Evolutionary conservation across 192 early-diverging fungal genomes (phyloP).

Genomic region (Backusella mclennaniae): DNA sequence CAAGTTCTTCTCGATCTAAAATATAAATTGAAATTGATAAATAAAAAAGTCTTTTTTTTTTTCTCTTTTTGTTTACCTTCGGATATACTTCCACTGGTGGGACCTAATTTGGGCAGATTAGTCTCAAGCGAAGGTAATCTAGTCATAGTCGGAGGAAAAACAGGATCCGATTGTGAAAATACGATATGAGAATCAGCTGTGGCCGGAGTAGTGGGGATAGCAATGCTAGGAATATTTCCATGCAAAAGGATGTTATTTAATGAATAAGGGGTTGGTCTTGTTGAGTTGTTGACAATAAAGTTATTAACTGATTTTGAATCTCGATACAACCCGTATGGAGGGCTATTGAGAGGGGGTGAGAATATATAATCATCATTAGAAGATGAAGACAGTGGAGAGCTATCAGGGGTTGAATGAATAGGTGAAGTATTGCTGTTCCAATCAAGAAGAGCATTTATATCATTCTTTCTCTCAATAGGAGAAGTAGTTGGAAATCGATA

Average conservation of each 20-base stretch:
- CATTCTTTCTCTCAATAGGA: background rate
- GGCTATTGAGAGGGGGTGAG: background rate
- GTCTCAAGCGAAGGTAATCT: background rate
- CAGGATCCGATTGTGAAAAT: background rate
- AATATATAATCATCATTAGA: background rate
- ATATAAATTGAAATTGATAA: background rate
- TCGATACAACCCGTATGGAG: background rate
- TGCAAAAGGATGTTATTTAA: background rate
- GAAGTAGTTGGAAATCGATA: background rate
- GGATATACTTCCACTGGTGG: background rate
- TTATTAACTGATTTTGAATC: background rate
- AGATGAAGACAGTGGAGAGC: constrained; percentile 6
- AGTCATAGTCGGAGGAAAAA: background rate
- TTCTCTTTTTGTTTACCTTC: background rate
- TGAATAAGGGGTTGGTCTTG: background rate
- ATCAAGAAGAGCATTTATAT: background rate
- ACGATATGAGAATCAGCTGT: background rate
- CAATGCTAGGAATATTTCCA: constrained; percentile 11
- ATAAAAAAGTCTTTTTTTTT: background rate
- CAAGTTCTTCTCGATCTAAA: background rate
- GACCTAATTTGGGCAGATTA: background rate
- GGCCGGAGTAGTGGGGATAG: constrained; percentile 15
- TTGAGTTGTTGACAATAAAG: background rate
- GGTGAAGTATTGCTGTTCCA: constrained; percentile 5
- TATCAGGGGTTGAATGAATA: constrained; percentile 5